These are phyloP conservation scores for Hydnum rufescens DNA, from an alignment of 768 basidiomycete species.

Conservation along the genomic window DNA sequence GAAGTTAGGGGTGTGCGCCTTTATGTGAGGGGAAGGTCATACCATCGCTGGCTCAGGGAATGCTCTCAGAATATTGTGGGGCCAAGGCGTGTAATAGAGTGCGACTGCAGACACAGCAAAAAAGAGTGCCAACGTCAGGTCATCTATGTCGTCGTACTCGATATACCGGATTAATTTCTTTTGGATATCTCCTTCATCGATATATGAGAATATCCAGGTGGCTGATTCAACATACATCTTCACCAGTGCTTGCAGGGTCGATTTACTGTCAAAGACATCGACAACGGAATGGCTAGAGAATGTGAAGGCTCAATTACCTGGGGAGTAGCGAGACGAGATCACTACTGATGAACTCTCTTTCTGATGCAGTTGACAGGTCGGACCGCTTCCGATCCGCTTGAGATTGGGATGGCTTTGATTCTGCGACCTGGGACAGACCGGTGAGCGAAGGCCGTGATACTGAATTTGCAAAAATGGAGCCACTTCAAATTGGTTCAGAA, in stretches of 20 bases:
- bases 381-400: too few relatives aligned
- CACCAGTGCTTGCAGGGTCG: conserved; percentile 27
- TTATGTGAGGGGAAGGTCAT: not conserved
- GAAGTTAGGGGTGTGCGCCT: not conserved
- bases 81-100: conserved; percentile 46
- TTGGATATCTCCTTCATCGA: conserved; percentile 42
- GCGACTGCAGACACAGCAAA: conserved; percentile 59
- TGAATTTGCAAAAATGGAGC: not conserved
- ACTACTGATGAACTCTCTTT: not conserved
- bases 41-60: conserved; percentile 2
- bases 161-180: conserved; percentile 46
- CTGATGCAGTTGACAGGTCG: too few relatives aligned
- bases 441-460: not conserved
- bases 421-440: too few relatives aligned
- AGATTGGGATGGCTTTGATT: too few relatives aligned
- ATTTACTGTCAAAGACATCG: not conserved
- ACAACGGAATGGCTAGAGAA: too few relatives aligned
- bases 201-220: conserved; percentile 72
- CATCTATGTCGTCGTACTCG: conserved; percentile 43
- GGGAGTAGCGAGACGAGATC: not conserved
- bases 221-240: conserved; percentile 67
- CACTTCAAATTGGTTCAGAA: not conserved
- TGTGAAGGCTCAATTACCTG: too few relatives aligned
- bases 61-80: conserved; percentile 37
- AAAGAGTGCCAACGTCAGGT: conserved; percentile 48